A percentile compares a stretch with the other conserved stretches of the same genome.
These are phyloP conservation scores for Termitomyces heimii DNA, from an alignment of 768 basidiomycete genomes.

Conservation along the genomic window DNA sequence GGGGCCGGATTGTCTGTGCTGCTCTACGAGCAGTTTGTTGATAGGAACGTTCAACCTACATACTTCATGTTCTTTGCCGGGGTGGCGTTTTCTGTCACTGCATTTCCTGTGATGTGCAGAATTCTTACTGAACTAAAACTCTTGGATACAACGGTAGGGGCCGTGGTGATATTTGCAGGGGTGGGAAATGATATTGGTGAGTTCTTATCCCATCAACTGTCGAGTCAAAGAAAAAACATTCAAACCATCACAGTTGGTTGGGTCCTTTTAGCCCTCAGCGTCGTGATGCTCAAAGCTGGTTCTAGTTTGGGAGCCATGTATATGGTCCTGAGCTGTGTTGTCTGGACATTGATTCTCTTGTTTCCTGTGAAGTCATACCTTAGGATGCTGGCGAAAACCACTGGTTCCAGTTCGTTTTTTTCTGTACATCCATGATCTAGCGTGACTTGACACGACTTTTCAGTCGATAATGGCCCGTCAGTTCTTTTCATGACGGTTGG, in stretches of 20 bases:
- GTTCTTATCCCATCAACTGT: slow-evolving; percentile 8
- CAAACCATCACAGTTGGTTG: slow-evolving; percentile 52
- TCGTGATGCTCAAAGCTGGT: slow-evolving; percentile 89
- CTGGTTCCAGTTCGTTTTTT: slow-evolving; percentile 55
- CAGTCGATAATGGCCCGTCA: slow-evolving; percentile 72
- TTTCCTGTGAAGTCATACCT: slow-evolving; percentile 59
- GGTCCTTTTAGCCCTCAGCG: slow-evolving; percentile 81
- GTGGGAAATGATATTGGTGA: slow-evolving; percentile 76
- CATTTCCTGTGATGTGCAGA: slow-evolving; percentile 81
- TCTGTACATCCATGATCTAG: not conserved
- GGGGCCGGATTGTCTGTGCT: slow-evolving; percentile 61
- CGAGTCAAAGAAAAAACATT: not conserved
- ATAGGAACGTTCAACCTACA: slow-evolving; percentile 60
- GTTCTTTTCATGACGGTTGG: slow-evolving; percentile 85
- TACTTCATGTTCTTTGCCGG: slow-evolving; percentile 94
- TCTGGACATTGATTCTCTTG: slow-evolving; percentile 72
- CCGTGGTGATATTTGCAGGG: slow-evolving; percentile 88
- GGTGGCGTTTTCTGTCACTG: slow-evolving; percentile 85
- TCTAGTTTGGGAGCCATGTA: slow-evolving; percentile 79
- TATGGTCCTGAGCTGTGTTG: slow-evolving; percentile 74
- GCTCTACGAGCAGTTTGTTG: slow-evolving; percentile 71
- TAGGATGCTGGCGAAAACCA: slow-evolving; percentile 64
- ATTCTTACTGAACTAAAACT: slow-evolving; percentile 89
- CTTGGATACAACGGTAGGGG: slow-evolving; percentile 86
- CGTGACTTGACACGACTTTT: not conserved